Evolutionary conservation across 1,139 yeast genomes (phyloP).

Genomic region (Saccharomyces hybrid): DNA sequence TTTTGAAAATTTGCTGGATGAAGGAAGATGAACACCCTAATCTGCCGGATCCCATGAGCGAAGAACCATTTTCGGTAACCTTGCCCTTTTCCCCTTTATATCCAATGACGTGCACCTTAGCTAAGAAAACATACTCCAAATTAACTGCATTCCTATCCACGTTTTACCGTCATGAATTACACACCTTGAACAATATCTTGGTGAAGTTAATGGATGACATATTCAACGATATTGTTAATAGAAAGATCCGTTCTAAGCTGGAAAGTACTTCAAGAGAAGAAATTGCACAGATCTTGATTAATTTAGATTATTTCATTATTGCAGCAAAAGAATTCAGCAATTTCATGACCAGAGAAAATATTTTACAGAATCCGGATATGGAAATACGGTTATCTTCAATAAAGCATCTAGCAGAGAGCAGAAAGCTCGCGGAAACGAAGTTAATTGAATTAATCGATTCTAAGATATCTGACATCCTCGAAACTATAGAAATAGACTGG

Average conservation of each 20-base stretch:
- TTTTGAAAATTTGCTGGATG: constrained; percentile 65
- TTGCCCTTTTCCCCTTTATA: constrained; percentile 87
- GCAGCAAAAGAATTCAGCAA: constrained; percentile 42
- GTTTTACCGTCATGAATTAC: constrained; percentile 48
- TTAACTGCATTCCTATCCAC: constrained; percentile 57
- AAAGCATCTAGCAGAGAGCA: constrained; percentile 48
- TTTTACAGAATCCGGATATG: constrained; percentile 42
- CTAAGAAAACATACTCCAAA: constrained; percentile 57
- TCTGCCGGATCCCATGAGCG: constrained; percentile 34
- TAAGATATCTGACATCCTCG: constrained; percentile 72
- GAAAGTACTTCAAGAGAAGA: constrained; percentile 78
- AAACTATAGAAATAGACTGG: constrained; percentile 84
- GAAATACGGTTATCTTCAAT: constrained; percentile 55
- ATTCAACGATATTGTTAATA: constrained; percentile 62
- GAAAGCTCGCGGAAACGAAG: constrained; percentile 72
- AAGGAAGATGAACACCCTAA: constrained; percentile 41
- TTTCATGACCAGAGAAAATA: constrained; percentile 36
- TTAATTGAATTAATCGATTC: constrained; percentile 75
- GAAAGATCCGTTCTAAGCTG: constrained; percentile 57
- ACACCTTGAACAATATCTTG: constrained; percentile 41
- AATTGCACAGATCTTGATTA: constrained; percentile 79
- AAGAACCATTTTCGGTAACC: constrained; percentile 52
- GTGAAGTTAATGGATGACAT: constrained; percentile 62
- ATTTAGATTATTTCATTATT: constrained; percentile 72
- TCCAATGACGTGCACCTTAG: constrained; percentile 73